A percentile compares a stretch with the other conserved stretches of the same genome.
phyloP scores from a whole-genome alignment of 495 filamentous ascomycete species.

The Hyphodiscus hymeniophilus region DNA sequence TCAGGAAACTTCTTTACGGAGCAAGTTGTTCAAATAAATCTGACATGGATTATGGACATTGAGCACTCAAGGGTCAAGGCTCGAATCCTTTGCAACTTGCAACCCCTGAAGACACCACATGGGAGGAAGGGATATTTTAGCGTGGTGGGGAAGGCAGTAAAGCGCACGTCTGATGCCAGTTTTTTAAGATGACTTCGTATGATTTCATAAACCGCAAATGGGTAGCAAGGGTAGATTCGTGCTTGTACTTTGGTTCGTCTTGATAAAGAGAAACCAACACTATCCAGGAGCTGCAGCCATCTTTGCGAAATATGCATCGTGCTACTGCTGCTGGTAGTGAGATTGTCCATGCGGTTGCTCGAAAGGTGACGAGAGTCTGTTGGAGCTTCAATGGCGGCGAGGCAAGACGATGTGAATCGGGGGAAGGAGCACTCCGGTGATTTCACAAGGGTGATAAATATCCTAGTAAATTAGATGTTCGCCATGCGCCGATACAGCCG shows the following conservation, averaged over 20 bases:
- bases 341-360: not conserved
- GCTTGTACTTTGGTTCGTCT: too few relatives aligned
- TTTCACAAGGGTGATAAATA: not conserved
- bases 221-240: too few relatives aligned
- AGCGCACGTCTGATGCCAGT: not conserved
- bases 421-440: not conserved
- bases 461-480: not conserved
- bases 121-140: not conserved
- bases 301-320: not conserved
- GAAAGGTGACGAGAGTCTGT: not conserved
- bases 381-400: not conserved
- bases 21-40: too few relatives aligned
- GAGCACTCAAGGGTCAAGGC: conserved; percentile 3
- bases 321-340: not conserved
- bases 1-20: conserved; percentile 5
- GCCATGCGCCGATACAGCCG: not conserved
- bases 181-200: too few relatives aligned
- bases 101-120: conserved; percentile 3
- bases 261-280: not conserved
- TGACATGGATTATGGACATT: not conserved
- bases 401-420: not conserved
- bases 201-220: not conserved
- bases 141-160: not conserved
- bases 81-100: conserved; percentile 1
- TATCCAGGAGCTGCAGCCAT: not conserved